Base-by-base conservation (phyloP, 2,329 filamentous ascomycete species). In the Neonectria sp. region DNA sequence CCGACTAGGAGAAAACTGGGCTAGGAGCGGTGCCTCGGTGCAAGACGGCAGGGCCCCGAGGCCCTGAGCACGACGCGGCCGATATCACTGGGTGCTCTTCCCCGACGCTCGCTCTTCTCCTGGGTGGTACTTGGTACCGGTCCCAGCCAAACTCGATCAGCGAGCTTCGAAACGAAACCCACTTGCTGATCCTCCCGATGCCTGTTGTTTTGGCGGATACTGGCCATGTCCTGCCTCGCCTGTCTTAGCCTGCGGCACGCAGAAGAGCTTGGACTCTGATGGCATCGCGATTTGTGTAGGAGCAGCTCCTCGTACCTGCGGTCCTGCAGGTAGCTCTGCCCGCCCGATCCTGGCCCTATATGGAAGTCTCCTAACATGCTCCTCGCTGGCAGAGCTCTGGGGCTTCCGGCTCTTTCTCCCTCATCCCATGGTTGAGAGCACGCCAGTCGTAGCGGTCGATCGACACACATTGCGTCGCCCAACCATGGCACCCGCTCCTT, bases 121-220 rank as follows among this genome's bases (percentile, higher is more conserved):
- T 67, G 49, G 60, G 52, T 40, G 33, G 58, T 61, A 49, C 61
- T 65, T 63, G 40, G 60, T 52, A 35, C 57, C 37, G 58, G 12
- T 58, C 61, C 62, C 55, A 55, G 57, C 68, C 63, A 63, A 43
- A 43, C 58, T 51, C 52, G 55, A 70, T 59, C 62, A 62, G 61
- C 37, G 25, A 63, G 60, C 60, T 63, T 70, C 58, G 68, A 72
- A 72, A 71, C 70, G 58, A 60, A 69, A 63, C 59, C 68, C 67
- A 67, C 68, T 55, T 60, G 70, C 64, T 64, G 68, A 72, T 71
- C 72, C 60, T 63, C 53, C 58, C 35, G 61, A 55, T 60, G 59
- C 56, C 63, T 53, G 65, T 55, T 66, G 62, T 67, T 71, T 64
- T 60, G 48, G 55, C 55, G 59, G 58, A 52, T 40, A 67, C 56